Evolutionary conservation across 1,284 basidiomycete genomes (phyloP), one percentile per base, ranked within the genome.

Genomic region (Apiotrichum gamsii): DNA sequence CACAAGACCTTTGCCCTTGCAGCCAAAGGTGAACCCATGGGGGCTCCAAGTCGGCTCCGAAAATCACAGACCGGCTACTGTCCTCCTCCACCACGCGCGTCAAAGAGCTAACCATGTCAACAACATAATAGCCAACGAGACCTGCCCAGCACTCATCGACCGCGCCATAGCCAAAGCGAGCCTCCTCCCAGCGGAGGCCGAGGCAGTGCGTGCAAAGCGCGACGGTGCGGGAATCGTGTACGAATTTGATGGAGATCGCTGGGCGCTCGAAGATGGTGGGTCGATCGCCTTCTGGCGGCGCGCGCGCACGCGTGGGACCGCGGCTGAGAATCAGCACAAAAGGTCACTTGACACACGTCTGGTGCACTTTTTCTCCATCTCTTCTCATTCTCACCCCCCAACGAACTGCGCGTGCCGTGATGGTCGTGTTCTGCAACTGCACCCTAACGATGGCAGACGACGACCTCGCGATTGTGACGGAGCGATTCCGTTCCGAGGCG

Each of bases 211-310:
- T 20, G 43, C 47, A 18, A 54, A 52, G 16, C 47, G 56, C 31
- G 61, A 62, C 19, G 62, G 67, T 4, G 59, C 61, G 2, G 61
- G 63, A 2, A 31, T 74, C 30, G 58, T 69, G 23, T 74, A 74
- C 52, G 67, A 70, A 49, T 70, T 57, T 50, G 61, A 72, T 16
- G 68, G 69, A 6, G 58, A 59, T 9, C 47, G 65, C 32, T 73
- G 63, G 64, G 57, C 57, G 18, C 54, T 74, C 33, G 70, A 72
- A 24, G 72, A 74, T 57, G 70, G 72, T 72, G 29, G 49, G 71
- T 65, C 14, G 24, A 3, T 14, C 2, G n/a, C 10, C n/a, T 3
- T 2, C 10, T 9, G 1, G 20, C 19, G 9, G 11, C 19, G 20
- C 23, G 35, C 19, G 3, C 16, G 18, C 23, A n/a, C n/a, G 15